A percentile compares a stretch with the other conserved stretches of the same genome.
Evolutionary conservation across 306 rosid genomes (phyloP).

Genomic region (Prunus persica): DNA sequence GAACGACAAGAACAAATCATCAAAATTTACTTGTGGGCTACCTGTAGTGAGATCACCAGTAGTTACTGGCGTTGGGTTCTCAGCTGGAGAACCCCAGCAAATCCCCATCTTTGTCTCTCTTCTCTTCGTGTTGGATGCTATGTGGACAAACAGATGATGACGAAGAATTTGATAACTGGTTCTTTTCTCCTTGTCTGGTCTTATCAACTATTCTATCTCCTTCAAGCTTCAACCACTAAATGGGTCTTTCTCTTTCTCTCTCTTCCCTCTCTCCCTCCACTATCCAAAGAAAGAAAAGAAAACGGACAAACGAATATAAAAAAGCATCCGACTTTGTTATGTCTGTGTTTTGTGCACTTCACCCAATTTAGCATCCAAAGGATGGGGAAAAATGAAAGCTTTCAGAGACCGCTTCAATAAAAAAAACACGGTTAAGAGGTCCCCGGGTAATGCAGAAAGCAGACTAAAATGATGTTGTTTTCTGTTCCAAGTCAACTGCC

Average conservation of each 20-base stretch:
- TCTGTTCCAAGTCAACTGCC: constrained; percentile 35
- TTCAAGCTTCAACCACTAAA: not conserved
- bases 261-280: not conserved
- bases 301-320: not conserved
- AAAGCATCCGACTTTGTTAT: constrained; percentile 14
- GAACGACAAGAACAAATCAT: constrained; percentile 5
- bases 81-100: constrained; percentile 65
- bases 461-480: not conserved
- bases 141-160: not conserved
- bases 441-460: constrained; percentile 1
- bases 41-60: constrained; percentile 55
- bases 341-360: not conserved
- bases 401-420: not conserved
- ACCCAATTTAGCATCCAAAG: not conserved
- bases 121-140: constrained; percentile 6
- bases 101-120: constrained; percentile 57
- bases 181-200: not conserved
- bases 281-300: not conserved
- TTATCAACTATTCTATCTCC: not conserved
- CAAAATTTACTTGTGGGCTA: constrained; percentile 3
- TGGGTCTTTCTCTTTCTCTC: not conserved
- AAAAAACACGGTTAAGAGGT: not conserved
- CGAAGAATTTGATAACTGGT: not conserved
- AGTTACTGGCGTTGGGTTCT: constrained; percentile 30
- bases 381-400: not conserved